These are phyloP conservation scores for Aotearoamyces nothofagi DNA, from an alignment of 2,329 filamentous ascomycete species.

Conservation along the genomic window DNA sequence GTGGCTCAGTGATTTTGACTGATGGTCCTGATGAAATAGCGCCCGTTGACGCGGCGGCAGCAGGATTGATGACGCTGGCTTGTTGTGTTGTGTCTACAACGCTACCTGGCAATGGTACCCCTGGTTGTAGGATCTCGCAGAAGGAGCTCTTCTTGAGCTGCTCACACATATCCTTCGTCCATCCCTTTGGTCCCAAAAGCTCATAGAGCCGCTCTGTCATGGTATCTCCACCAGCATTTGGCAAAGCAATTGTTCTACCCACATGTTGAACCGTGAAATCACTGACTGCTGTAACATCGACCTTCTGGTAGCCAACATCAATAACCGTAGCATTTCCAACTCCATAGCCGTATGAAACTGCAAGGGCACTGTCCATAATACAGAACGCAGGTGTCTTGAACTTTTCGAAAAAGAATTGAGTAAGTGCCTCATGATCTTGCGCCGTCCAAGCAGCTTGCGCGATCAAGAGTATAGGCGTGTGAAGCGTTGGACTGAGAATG, in stretches of 20 bases:
- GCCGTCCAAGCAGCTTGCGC: constrained; percentile 82
- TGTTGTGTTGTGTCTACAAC: constrained; percentile 32
- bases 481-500: constrained; percentile 77
- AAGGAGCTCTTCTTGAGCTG: constrained; percentile 52
- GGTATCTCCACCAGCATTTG: constrained; percentile 66
- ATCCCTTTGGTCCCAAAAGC: constrained; percentile 44
- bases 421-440: constrained; percentile 72
- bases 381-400: constrained; percentile 89
- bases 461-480: constrained; percentile 86
- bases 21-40: constrained; percentile 18
- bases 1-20: constrained; percentile 18
- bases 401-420: constrained; percentile 93
- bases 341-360: constrained; percentile 71
- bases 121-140: constrained; percentile 51
- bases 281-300: constrained; percentile 79
- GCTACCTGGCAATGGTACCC: constrained; percentile 25
- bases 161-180: constrained; percentile 53
- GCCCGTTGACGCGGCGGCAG: constrained; percentile 18
- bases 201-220: constrained; percentile 63
- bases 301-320: constrained; percentile 84
- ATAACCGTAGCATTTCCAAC: constrained; percentile 68
- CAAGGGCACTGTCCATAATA: constrained; percentile 76
- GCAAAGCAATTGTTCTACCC: constrained; percentile 42
- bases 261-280: constrained; percentile 66
- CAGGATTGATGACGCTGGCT: constrained; percentile 15